Evolutionary conservation across 202 grass and related monocot genomes (phyloP).

Genomic region (Digitaria exilis): DNA sequence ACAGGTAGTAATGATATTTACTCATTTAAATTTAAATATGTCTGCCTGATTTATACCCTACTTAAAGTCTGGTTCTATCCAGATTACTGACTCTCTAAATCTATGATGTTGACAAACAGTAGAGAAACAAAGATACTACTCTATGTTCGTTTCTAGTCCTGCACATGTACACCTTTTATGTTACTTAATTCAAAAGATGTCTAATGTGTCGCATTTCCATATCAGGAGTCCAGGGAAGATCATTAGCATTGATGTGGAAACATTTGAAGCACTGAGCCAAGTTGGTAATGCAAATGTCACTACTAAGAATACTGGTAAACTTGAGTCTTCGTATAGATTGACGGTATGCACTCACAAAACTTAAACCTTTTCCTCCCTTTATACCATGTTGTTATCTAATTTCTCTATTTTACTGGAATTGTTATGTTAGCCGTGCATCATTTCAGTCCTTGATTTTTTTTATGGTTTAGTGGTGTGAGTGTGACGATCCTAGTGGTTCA

Average conservation of each 20-base stretch:
- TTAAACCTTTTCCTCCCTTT: too few species aligned
- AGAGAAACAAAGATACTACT: not conserved
- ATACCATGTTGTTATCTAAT: not conserved
- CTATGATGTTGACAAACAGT: not conserved
- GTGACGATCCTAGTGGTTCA: not conserved
- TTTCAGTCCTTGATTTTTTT: not conserved
- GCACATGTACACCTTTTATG: slow-evolving; percentile 11
- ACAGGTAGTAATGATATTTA: slow-evolving; percentile 56
- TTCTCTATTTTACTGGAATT: not conserved
- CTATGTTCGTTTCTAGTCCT: not conserved
- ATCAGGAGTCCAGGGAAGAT: slow-evolving; percentile 91
- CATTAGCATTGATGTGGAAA: slow-evolving; percentile 54
- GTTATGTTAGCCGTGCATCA: not conserved
- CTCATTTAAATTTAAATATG: slow-evolving; percentile 3
- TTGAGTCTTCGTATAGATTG: slow-evolving; percentile 93
- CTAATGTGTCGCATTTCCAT: slow-evolving; percentile 21
- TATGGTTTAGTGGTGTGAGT: not conserved
- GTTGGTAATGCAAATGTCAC: slow-evolving; percentile 68
- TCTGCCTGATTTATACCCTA: not conserved
- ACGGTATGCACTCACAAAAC: slow-evolving; percentile 52
- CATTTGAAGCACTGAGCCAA: slow-evolving; percentile 90
- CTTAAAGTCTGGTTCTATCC: slow-evolving; percentile 4
- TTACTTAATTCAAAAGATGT: not conserved
- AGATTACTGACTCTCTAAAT: not conserved
- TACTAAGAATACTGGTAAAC: slow-evolving; percentile 71